Conservation (phyloP, 768 basidiomycete genomes). For the Hygrocybe punicea region DNA sequence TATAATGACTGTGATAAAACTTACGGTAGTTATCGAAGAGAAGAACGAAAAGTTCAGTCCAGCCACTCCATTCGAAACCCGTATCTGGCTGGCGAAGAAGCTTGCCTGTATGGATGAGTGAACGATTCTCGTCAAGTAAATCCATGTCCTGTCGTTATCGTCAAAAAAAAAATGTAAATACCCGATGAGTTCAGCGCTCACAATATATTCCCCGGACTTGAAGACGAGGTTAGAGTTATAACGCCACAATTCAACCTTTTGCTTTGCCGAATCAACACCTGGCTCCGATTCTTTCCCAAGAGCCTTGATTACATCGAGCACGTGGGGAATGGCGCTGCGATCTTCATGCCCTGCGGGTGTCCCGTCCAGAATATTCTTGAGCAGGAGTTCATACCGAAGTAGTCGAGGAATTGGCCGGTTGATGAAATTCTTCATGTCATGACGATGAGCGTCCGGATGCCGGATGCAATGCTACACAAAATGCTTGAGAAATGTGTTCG, state of each 20-base stretch:
- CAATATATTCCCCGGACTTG: constrained; percentile 72
- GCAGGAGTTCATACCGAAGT: constrained; percentile 80
- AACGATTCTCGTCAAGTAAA: constrained; percentile 75
- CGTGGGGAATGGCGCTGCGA: constrained; percentile 67
- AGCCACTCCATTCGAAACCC: constrained; percentile 83
- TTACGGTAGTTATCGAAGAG: constrained; percentile 93
- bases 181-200: constrained; percentile 24
- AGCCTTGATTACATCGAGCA: constrained; percentile 81
- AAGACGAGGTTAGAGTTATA: constrained; percentile 77
- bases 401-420: constrained; percentile 88
- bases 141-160: constrained; percentile 68
- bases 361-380: constrained; percentile 77
- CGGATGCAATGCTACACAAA: constrained; percentile 45
- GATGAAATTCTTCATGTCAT: constrained; percentile 93
- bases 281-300: constrained; percentile 86
- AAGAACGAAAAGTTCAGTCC: constrained; percentile 86
- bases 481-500: constrained; percentile 18
- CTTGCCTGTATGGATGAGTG: constrained; percentile 79
- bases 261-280: constrained; percentile 79
- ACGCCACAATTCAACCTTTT: constrained; percentile 86
- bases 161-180: not conserved
- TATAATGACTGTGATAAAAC: constrained; percentile 25
- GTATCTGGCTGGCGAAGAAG: constrained; percentile 84
- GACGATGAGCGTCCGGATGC: constrained; percentile 72
- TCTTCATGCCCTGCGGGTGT: constrained; percentile 77